These are phyloP conservation scores for Lathyrus tuberosus DNA, from an alignment of 306 rosid species.

Conservation along the genomic window DNA sequence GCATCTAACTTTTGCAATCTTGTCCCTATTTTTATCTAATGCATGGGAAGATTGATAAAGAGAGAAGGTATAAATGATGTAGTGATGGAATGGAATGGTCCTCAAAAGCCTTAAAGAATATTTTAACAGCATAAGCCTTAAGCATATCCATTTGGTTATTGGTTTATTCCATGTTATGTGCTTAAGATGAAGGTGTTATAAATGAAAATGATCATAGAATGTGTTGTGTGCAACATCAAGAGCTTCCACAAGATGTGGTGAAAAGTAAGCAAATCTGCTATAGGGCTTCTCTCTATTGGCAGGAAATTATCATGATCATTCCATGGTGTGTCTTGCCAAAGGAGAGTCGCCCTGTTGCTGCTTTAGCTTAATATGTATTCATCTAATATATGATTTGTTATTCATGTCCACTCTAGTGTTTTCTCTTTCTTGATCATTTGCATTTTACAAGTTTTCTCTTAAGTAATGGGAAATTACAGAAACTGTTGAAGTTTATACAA, in stretches of 20 bases:
- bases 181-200: conserved; percentile 46
- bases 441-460: too few species aligned
- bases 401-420: too few species aligned
- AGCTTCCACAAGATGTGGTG: neutral
- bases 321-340: conserved; percentile 53
- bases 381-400: too few species aligned
- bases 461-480: too few species aligned
- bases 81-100: neutral
- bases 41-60: conserved; percentile 30
- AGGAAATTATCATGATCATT: conserved; percentile 35
- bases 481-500: too few species aligned
- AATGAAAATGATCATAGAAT: conserved; percentile 28
- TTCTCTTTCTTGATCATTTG: too few species aligned
- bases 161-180: conserved; percentile 51
- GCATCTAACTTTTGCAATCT: conserved; percentile 44
- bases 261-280: conserved; percentile 60
- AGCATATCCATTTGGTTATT: conserved; percentile 50
- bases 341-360: conserved; percentile 70
- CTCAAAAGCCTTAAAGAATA: conserved; percentile 19
- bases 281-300: conserved; percentile 70
- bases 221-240: neutral
- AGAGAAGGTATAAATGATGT: conserved; percentile 15
- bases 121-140: conserved; percentile 34
- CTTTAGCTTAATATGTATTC: conserved; percentile 55
- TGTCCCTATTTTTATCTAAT: conserved; percentile 20